These are phyloP conservation scores for Termitomyces sp. DNA, from an alignment of 768 basidiomycete species.

Conservation along the genomic window DNA sequence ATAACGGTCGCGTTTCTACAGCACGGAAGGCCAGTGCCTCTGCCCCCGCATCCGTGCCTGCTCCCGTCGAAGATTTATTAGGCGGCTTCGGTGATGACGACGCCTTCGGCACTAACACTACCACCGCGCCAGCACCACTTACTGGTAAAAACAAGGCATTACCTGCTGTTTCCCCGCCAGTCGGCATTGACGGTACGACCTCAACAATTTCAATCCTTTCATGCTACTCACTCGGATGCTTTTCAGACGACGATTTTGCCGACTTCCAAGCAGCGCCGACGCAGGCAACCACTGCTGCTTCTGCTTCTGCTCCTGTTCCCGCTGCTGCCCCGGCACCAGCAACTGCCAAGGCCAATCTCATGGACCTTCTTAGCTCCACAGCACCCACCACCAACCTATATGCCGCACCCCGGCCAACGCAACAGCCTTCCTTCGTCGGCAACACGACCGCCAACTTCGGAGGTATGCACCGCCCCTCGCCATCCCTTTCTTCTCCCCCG, in stretches of 20 bases:
- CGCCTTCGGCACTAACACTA: constrained; percentile 30
- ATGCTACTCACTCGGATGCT: not conserved
- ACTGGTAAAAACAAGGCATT: constrained; percentile 48
- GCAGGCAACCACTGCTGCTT: constrained; percentile 25
- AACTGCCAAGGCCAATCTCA: constrained; percentile 32
- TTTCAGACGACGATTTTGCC: constrained; percentile 75
- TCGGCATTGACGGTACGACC: constrained; percentile 36
- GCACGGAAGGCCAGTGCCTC: constrained; percentile 31
- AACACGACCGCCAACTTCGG: constrained; percentile 20
- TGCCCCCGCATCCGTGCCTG: constrained; percentile 20
- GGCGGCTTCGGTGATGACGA: constrained; percentile 75
- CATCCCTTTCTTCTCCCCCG: constrained; percentile 28
- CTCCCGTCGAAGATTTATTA: constrained; percentile 61
- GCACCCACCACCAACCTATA: constrained; percentile 20
- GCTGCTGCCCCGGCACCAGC: constrained; percentile 15
- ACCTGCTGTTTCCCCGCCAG: constrained; percentile 35
- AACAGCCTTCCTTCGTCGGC: constrained; percentile 17
- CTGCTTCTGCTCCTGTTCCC: constrained; percentile 37
- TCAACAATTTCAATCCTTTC: not conserved
- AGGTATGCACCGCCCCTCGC: constrained; percentile 29
- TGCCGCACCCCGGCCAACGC: constrained; percentile 23
- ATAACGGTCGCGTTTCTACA: constrained; percentile 19
- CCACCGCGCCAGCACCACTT: constrained; percentile 22
- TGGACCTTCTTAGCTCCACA: constrained; percentile 41
- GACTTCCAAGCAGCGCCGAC: constrained; percentile 78